Evolutionary conservation across 2,329 filamentous ascomycete species (phyloP).

Genomic region (Endocalyx cinctus): DNA sequence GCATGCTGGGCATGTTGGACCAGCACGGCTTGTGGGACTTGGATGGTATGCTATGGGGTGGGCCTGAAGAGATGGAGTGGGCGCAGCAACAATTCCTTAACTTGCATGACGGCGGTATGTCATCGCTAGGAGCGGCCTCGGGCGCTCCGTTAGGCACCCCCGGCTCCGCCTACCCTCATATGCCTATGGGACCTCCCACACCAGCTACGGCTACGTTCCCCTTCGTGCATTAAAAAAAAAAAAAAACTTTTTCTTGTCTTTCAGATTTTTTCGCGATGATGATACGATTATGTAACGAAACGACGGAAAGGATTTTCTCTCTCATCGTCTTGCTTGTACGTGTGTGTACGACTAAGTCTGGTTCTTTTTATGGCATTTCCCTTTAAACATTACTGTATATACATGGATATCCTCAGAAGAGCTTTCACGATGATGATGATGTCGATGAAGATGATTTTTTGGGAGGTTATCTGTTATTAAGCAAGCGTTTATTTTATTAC

Average conservation of each 20-base stretch:
- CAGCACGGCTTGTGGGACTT: conserved; percentile 53
- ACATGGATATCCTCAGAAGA: no score
- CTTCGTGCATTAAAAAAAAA: background rate
- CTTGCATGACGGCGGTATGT: conserved; percentile 14
- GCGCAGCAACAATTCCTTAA: conserved; percentile 25
- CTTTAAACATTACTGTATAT: no score
- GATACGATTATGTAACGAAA: background rate
- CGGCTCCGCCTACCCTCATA: conserved; percentile 30
- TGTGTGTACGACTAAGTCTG: background rate
- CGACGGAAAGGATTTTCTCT: no score
- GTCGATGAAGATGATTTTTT: no score
- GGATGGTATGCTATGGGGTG: conserved; percentile 52
- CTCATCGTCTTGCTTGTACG: no score
- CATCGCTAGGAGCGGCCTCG: background rate
- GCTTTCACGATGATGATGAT: no score
- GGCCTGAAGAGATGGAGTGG: conserved; percentile 34
- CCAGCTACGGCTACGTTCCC: conserved; percentile 16
- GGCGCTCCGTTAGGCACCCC: background rate
- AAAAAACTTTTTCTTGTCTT: background rate
- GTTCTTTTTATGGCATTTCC: conserved; percentile 5
- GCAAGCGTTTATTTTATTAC: no score
- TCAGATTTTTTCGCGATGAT: background rate
- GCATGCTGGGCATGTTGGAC: conserved; percentile 50
- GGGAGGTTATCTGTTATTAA: no score
- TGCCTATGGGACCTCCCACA: background rate